Evolutionary conservation across 2,329 filamentous ascomycete species (phyloP), one percentile per base, ranked within the genome.

Genomic region (Colletotrichum paranaense): DNA sequence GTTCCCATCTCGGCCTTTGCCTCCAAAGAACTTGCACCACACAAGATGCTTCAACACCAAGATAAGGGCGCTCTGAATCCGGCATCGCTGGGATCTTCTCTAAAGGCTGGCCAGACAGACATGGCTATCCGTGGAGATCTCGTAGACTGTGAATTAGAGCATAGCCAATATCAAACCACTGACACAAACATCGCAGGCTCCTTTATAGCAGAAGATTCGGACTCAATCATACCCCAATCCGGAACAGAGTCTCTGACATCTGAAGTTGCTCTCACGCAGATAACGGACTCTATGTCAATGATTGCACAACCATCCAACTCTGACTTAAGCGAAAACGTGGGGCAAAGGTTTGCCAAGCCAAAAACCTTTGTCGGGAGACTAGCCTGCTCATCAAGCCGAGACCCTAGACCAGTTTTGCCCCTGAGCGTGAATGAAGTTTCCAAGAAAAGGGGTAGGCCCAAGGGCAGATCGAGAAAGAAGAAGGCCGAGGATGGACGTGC

Each of bases 281-380:
- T 38, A 59, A 46, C 9, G 22, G 69, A 69, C 14, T 42, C 19
- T 24, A 55, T 26, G 1, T 75, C 74, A 11, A 70, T 49, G 14
- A 42, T 52, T 22, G 62, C 53, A 5, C 62, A 75, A 28, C 35
- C 73, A 5, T 22, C 73, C 14, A 58, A 55, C 4, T 67, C 74
- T 16, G 69, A 73, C 7, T 4, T 14, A 12, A 38, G 67, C 42
- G 42, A 58, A 11, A 24, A 38, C 1, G 11, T 30, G 14, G 2
- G 9, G 9, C 38, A 24, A n/a, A 32, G 38, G 38, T 75, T 75
- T 53, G 63, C 55, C 12, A 70, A 70, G n/a, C 74, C 74, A 28
- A 72, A 73, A 38, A 65, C 53, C 4, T 75, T 75, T 42, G 56
- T 75, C 16, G 74, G 74, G 24, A 67, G 69, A 22, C 38, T 73